These are phyloP conservation scores for Globisporangium recalcitrans DNA, from an alignment of 352 stramenopile genomes.

Conservation along the genomic window DNA sequence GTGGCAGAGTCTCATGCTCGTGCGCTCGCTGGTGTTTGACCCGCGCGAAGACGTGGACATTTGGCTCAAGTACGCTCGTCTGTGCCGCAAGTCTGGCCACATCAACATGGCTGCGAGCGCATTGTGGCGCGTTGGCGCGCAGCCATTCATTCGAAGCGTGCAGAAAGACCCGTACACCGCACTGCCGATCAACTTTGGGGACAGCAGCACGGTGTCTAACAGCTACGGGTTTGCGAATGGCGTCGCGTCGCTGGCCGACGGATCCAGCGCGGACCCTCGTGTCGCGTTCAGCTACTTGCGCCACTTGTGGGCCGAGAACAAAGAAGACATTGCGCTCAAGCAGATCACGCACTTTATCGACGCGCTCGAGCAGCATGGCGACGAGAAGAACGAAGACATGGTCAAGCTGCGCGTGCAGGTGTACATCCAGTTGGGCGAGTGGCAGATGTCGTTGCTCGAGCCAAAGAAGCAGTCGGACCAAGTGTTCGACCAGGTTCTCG, in stretches of 20 bases:
- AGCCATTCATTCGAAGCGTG: slow-evolving; percentile 79
- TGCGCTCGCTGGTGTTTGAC: slow-evolving; percentile 91
- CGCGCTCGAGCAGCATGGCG: slow-evolving; percentile 60
- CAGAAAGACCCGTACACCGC: slow-evolving; percentile 57
- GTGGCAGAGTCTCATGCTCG: slow-evolving; percentile 94
- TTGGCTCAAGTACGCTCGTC: slow-evolving; percentile 92
- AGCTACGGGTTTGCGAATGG: slow-evolving; percentile 40
- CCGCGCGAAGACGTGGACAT: slow-evolving; percentile 89
- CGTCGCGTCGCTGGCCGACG: slow-evolving; percentile 52
- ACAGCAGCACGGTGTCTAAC: slow-evolving; percentile 31
- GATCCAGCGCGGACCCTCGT: slow-evolving; percentile 61
- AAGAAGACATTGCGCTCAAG: slow-evolving; percentile 75
- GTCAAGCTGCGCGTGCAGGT: slow-evolving; percentile 75
- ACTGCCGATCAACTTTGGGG: slow-evolving; percentile 66
- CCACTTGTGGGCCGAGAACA: slow-evolving; percentile 79
- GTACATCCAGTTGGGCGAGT: slow-evolving; percentile 83
- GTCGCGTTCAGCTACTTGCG: slow-evolving; percentile 80
- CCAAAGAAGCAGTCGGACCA: slow-evolving; percentile 66
- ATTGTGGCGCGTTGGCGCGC: slow-evolving; percentile 71
- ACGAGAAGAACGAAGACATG: slow-evolving; percentile 65
- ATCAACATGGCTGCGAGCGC: slow-evolving; percentile 81
- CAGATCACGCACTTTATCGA: slow-evolving; percentile 85
- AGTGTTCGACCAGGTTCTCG: slow-evolving; percentile 73
- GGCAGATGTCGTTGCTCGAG: slow-evolving; percentile 76
- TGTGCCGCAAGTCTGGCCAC: slow-evolving; percentile 90